Percentiles rank a stretch among this genome's conserved stretches.
These are phyloP conservation scores for Fusarium graminum DNA, from an alignment of 2,329 filamentous ascomycete genomes.

Conservation along the genomic window DNA sequence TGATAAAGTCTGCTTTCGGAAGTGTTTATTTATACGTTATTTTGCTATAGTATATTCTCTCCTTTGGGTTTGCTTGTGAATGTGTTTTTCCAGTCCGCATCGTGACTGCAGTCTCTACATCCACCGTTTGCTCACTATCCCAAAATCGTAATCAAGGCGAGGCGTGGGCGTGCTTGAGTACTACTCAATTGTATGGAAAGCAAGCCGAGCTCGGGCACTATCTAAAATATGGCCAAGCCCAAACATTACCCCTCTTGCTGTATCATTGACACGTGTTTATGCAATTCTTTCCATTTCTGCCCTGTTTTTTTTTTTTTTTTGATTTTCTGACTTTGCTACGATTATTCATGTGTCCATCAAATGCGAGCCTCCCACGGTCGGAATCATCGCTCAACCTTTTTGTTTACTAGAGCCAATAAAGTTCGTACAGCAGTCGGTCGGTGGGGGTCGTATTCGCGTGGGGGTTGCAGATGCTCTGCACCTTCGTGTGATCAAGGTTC, in stretches of 20 bases:
- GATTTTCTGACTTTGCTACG: too few species aligned
- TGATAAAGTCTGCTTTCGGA: neutral
- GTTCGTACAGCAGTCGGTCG: neutral
- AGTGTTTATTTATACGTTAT: neutral
- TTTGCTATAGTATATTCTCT: neutral
- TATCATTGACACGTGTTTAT: too few species aligned
- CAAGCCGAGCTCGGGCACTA: constrained; percentile 5
- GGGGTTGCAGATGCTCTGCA: constrained; percentile 12
- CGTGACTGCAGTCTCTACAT: neutral
- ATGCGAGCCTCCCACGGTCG: too few species aligned
- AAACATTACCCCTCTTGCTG: too few species aligned
- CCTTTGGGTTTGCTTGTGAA: too few species aligned
- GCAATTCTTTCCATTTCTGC: too few species aligned
- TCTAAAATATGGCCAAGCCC: neutral
- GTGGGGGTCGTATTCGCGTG: constrained; percentile 19
- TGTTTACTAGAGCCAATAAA: too few species aligned
- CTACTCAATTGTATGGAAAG: neutral
- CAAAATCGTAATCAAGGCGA: constrained; percentile 28
- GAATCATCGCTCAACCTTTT: too few species aligned
- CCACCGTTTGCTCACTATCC: neutral
- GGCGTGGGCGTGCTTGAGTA: neutral
- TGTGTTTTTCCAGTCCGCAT: too few species aligned
- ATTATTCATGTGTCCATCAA: too few species aligned
- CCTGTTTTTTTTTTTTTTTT: too few species aligned
- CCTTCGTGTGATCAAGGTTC: neutral